These are phyloP conservation scores for Ammopiptanthus mongolicus DNA, from an alignment of 306 rosid species.

Conservation along the genomic window DNA sequence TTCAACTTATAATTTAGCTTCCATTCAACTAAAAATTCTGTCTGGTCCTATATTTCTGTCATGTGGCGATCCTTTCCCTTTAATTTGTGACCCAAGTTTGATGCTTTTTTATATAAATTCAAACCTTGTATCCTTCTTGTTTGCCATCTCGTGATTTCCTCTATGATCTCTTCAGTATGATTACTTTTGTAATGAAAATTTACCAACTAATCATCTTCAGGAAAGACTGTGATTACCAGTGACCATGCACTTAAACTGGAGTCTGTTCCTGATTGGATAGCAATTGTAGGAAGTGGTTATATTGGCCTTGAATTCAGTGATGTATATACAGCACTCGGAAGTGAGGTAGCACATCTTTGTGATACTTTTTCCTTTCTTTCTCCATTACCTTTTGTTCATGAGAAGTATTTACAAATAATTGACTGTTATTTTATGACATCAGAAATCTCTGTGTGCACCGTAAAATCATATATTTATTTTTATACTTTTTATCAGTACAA, in stretches of 20 bases:
- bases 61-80: not conserved
- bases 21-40: not conserved
- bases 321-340: slow-evolving; percentile 97
- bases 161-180: not conserved
- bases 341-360: slow-evolving; percentile 64
- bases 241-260: slow-evolving; percentile 99
- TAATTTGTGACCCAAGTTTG: slow-evolving; percentile 12
- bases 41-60: slow-evolving; percentile 9
- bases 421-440: not conserved
- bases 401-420: slow-evolving; percentile 7
- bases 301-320: slow-evolving; percentile 99
- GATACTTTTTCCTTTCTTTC: slow-evolving; percentile 7
- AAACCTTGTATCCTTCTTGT: slow-evolving; percentile 6
- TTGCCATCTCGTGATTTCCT: slow-evolving; percentile 7
- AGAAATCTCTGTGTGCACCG: not conserved
- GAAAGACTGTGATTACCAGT: slow-evolving; percentile 96
- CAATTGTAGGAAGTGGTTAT: slow-evolving; percentile 97
- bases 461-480: not conserved
- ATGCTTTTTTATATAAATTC: not conserved
- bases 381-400: not conserved
- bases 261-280: slow-evolving; percentile 96
- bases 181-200: not conserved
- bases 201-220: slow-evolving; percentile 40
- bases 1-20: not conserved
- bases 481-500: not conserved